These are phyloP conservation scores for Aspergillus sp. DNA, from an alignment of 2,329 filamentous ascomycete species.

Conservation along the genomic window DNA sequence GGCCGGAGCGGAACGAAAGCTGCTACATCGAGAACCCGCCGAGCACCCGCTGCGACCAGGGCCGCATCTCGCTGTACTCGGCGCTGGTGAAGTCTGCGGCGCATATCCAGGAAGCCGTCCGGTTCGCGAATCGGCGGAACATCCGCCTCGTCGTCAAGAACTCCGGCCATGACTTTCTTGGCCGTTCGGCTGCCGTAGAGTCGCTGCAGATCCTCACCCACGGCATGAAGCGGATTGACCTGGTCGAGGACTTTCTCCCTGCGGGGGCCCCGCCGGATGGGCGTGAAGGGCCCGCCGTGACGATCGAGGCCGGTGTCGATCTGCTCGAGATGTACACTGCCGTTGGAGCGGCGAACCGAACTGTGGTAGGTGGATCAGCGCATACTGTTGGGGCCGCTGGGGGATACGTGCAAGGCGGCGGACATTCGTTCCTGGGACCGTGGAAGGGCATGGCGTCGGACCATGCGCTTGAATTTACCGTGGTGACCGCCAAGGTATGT, in stretches of 20 bases:
- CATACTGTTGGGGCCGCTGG: conserved; percentile 24
- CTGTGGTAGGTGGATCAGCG: conserved; percentile 10
- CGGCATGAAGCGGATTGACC: conserved; percentile 7
- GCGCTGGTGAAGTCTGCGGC: conserved; percentile 29
- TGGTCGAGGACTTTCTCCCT: conserved; percentile 10
- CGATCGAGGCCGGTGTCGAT: conserved; percentile 10
- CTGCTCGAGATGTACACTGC: conserved; percentile 13
- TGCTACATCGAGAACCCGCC: conserved; percentile 34
- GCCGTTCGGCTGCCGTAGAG: conserved; percentile 29
- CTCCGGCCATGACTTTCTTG: conserved; percentile 17
- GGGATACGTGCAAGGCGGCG: conserved; percentile 43
- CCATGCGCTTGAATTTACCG: conserved; percentile 48
- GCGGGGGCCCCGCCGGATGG: conserved; percentile 17
- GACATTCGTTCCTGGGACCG: conserved; percentile 46
- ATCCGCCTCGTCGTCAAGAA: conserved; percentile 16
- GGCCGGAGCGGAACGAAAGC: conserved; percentile 33
- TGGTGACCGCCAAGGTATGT: conserved; percentile 43
- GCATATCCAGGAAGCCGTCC: conserved; percentile 39
- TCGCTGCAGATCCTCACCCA: conserved; percentile 30
- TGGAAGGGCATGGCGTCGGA: conserved; percentile 53
- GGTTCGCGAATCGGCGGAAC: conserved; percentile 30
- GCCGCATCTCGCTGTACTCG: conserved; percentile 38
- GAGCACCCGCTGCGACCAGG: conserved; percentile 30
- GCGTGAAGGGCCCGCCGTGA: conserved; percentile 4
- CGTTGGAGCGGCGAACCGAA: neutral